These are phyloP conservation scores for Clavispora fructus DNA, from an alignment of 805 yeast genomes.

Conservation along the genomic window DNA sequence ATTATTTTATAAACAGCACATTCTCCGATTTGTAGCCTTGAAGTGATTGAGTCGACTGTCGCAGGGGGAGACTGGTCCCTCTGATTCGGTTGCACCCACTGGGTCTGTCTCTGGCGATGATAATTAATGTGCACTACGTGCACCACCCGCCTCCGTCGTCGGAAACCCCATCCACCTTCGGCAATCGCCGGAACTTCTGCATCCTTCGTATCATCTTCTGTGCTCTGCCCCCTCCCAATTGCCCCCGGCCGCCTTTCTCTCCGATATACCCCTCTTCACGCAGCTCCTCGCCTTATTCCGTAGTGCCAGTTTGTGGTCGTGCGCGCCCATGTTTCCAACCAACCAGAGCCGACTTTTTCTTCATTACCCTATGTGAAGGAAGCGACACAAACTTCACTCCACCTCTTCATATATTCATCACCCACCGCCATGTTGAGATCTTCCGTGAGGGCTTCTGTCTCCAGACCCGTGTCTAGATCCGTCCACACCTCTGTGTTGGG, in stretches of 20 bases:
- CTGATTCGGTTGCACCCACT: too few relatives aligned
- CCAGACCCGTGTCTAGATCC: slow-evolving; percentile 21
- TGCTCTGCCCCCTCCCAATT: background rate
- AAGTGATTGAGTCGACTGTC: too few relatives aligned
- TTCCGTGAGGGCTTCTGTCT: slow-evolving; percentile 12
- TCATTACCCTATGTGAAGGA: slow-evolving; percentile 9
- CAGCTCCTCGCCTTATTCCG: background rate
- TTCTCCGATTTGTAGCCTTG: background rate
- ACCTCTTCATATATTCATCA: background rate
- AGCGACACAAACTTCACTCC: slow-evolving; percentile 1
- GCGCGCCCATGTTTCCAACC: slow-evolving; percentile 9
- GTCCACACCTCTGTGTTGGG: slow-evolving; percentile 39
- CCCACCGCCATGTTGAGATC: slow-evolving; percentile 23
- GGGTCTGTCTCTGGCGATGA: too few relatives aligned
- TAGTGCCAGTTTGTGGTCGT: background rate
- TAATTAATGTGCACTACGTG: too few relatives aligned
- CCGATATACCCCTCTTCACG: background rate
- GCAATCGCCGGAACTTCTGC: too few relatives aligned
- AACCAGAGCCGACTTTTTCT: slow-evolving; percentile 17
- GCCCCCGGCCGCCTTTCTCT: background rate
- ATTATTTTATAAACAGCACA: background rate
- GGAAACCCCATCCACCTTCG: too few relatives aligned
- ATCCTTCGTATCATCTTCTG: too few relatives aligned
- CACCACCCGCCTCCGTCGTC: too few relatives aligned
- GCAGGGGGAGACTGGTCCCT: too few relatives aligned